A percentile compares a stretch with the other conserved stretches of the same genome.
Evolutionary conservation across 2,329 filamentous ascomycete species (phyloP).

Genomic region (Botrytis paeoniae): DNA sequence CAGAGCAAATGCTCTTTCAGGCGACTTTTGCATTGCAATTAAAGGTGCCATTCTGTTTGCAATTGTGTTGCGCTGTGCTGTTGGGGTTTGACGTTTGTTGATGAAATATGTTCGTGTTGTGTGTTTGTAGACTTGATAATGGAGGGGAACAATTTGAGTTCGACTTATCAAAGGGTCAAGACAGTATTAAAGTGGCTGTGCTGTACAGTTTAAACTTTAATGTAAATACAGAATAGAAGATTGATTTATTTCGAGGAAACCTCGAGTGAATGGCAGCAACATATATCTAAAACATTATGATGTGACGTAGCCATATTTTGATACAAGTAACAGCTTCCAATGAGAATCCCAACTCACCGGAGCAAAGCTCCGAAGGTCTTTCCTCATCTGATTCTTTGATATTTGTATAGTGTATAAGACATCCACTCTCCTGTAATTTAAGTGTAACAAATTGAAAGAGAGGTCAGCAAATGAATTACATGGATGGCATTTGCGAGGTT

Average conservation of each 20-base stretch:
- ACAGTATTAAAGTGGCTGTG: neutral
- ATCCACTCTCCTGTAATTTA: neutral
- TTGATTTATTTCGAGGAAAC: neutral
- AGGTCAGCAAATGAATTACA: neutral
- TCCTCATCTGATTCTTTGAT: neutral
- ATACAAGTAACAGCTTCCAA: neutral
- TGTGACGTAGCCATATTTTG: constrained; percentile 5
- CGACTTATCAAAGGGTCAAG: neutral
- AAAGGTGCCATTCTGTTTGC: constrained; percentile 6
- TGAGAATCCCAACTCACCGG: neutral
- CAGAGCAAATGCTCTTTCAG: constrained; percentile 37
- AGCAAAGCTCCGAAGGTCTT: neutral
- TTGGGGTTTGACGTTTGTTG: too few relatives aligned
- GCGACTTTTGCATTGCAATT: constrained; percentile 28
- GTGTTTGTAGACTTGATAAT: neutral
- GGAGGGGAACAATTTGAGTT: neutral
- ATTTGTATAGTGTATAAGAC: neutral
- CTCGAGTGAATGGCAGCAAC: constrained; percentile 5
- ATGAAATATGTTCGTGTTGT: neutral
- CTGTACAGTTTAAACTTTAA: neutral
- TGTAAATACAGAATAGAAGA: neutral
- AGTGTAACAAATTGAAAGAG: neutral
- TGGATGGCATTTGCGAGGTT: neutral
- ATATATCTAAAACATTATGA: neutral
- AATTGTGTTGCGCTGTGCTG: neutral